A percentile compares a stretch with the other conserved stretches of the same genome.
Evolutionary conservation across 2,329 filamentous ascomycete species (phyloP).

Genomic region (Apiospora hydei): DNA sequence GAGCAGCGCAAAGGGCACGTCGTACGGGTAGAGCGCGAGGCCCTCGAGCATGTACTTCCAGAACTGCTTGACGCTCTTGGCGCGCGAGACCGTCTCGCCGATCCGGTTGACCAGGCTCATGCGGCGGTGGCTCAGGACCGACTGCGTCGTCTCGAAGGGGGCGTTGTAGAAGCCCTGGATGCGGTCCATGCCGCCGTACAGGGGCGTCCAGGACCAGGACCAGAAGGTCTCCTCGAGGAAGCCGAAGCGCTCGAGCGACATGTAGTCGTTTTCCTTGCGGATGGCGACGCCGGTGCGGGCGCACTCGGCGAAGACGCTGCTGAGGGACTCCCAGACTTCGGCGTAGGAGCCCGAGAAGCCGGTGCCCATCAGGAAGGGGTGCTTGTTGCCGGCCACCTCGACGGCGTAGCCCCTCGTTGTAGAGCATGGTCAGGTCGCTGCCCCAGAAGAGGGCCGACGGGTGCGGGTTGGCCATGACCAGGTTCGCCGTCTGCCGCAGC

Average conservation of each 20-base stretch:
- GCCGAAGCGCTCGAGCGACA: conserved; percentile 43
- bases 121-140: conserved; percentile 43
- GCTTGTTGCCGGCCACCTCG: conserved; percentile 56
- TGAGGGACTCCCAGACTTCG: conserved; percentile 51
- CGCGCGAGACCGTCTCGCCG: conserved; percentile 40
- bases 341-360: conserved; percentile 63
- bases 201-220: conserved; percentile 47
- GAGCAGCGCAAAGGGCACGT: conserved; percentile 50
- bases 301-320: conserved; percentile 45
- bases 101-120: conserved; percentile 45
- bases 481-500: conserved; percentile 51
- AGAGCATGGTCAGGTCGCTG: conserved; percentile 66
- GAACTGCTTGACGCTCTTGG: conserved; percentile 45
- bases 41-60: conserved; percentile 44
- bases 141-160: conserved; percentile 46
- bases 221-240: conserved; percentile 50
- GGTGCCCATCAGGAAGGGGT: conserved; percentile 54
- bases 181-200: conserved; percentile 45
- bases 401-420: conserved; percentile 67
- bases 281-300: conserved; percentile 44
- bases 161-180: conserved; percentile 50
- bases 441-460: conserved; percentile 68
- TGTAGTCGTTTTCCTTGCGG: conserved; percentile 43
- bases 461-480: conserved; percentile 47
- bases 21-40: conserved; percentile 44